Conservation (phyloP, 192 early-diverging fungal species). For the Diversispora epigaea region DNA sequence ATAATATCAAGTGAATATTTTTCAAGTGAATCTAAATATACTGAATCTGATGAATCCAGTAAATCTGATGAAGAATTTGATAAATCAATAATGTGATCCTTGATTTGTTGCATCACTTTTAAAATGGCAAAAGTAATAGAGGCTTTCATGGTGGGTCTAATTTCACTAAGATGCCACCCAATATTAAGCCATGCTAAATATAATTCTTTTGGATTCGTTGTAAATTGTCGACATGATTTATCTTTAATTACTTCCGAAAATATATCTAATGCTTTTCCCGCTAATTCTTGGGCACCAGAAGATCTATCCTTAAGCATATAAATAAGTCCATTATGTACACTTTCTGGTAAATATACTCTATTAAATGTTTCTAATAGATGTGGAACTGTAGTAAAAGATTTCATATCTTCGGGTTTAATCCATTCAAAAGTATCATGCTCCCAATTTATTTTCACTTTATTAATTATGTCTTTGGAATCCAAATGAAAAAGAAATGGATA, state of each 20-base stretch:
- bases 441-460: slow-evolving; percentile 21
- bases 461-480: neutral
- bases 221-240: neutral
- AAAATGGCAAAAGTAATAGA: slow-evolving; percentile 15
- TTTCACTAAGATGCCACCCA: slow-evolving; percentile 17
- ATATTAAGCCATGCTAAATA: slow-evolving; percentile 11
- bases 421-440: slow-evolving; percentile 27
- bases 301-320: slow-evolving; percentile 20
- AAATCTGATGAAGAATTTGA: too few relatives aligned
- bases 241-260: neutral
- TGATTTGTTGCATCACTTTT: neutral
- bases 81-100: neutral
- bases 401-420: slow-evolving; percentile 14
- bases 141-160: slow-evolving; percentile 31
- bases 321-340: slow-evolving; percentile 10
- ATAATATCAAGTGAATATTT: neutral
- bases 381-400: slow-evolving; percentile 6
- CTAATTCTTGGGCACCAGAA: slow-evolving; percentile 28
- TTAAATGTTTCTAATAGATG: slow-evolving; percentile 19
- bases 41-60: too few relatives aligned
- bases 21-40: slow-evolving; percentile 3
- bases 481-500: slow-evolving; percentile 23
- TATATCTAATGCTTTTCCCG: slow-evolving; percentile 5
- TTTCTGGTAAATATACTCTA: slow-evolving; percentile 16
- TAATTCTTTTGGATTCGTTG: neutral